phyloP scores from a whole-genome alignment of 176 grass and related monocot species.

The Ensete glaucum region DNA sequence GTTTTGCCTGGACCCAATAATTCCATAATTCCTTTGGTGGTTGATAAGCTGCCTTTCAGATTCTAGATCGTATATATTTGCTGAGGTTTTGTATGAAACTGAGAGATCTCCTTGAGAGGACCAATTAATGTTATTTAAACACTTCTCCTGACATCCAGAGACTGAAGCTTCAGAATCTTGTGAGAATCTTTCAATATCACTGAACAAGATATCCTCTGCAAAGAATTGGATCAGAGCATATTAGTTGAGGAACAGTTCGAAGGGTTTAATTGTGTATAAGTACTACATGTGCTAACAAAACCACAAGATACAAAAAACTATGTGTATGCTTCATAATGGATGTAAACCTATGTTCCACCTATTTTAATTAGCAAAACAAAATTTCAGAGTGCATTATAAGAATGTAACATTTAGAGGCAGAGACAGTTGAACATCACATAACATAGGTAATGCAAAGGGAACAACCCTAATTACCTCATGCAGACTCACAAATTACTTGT shows the following conservation, averaged over 20 bases:
- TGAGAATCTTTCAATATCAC: conserved; percentile 33
- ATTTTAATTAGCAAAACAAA: too few species aligned
- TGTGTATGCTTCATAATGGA: too few species aligned
- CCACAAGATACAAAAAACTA: neutral
- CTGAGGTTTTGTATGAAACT: conserved; percentile 9
- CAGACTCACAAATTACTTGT: too few species aligned
- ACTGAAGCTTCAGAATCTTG: conserved; percentile 18
- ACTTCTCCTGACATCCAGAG: conserved; percentile 20
- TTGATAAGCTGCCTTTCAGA: conserved; percentile 5
- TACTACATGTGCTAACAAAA: neutral
- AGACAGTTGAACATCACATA: too few species aligned
- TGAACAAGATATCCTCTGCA: conserved; percentile 31
- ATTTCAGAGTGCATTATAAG: too few species aligned
- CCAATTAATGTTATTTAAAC: conserved; percentile 7
- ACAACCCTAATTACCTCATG: too few species aligned
- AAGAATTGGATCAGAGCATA: conserved; percentile 7
- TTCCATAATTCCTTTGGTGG: neutral
- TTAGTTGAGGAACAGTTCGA: neutral
- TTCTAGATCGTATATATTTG: conserved; percentile 16
- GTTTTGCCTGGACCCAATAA: neutral
- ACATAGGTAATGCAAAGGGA: too few species aligned
- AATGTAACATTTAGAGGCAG: too few species aligned
- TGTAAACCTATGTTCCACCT: too few species aligned
- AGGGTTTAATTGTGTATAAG: neutral
- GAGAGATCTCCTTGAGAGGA: conserved; percentile 11